Conservation (phyloP, 768 basidiomycete genomes). For the Xerocomellus dryophilus region DNA sequence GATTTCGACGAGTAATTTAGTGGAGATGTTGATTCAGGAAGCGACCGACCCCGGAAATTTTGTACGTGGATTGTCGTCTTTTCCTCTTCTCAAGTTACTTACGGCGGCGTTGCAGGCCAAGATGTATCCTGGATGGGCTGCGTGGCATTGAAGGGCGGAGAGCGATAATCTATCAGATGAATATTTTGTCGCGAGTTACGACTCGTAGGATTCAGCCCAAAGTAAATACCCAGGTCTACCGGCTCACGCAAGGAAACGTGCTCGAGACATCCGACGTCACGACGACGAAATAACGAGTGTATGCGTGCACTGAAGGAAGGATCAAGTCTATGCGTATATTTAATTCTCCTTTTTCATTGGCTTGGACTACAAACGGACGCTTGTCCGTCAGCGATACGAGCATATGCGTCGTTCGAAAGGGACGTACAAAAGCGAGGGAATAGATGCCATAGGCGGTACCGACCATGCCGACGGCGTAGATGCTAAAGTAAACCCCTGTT, state of each 20-base stretch:
- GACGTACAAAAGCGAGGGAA: slow-evolving; percentile 45
- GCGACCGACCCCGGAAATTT: slow-evolving; percentile 74
- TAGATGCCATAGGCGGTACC: slow-evolving; percentile 51
- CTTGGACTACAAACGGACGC: slow-evolving; percentile 24
- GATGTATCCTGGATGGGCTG: slow-evolving; percentile 91
- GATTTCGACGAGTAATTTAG: slow-evolving; percentile 79
- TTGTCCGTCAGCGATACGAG: background rate
- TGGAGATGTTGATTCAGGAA: slow-evolving; percentile 88
- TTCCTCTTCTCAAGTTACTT: background rate
- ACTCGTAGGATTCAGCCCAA: background rate
- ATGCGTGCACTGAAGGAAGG: slow-evolving; percentile 13
- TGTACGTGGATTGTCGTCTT: slow-evolving; percentile 36
- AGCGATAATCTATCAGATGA: background rate
- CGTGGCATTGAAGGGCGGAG: slow-evolving; percentile 56
- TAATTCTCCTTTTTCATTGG: slow-evolving; percentile 26
- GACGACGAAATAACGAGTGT: slow-evolving; percentile 7
- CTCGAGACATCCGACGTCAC: background rate
- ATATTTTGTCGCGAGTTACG: background rate
- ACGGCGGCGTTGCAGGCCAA: slow-evolving; percentile 49
- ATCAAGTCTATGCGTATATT: slow-evolving; percentile 18
- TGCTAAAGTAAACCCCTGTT: slow-evolving; percentile 53
- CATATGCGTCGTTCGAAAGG: background rate
- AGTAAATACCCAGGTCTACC: background rate
- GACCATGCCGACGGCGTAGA: slow-evolving; percentile 53
- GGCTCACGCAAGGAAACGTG: background rate